Conservation (phyloP, 352 stramenopile genomes). For the Pythium brachiatum region DNA sequence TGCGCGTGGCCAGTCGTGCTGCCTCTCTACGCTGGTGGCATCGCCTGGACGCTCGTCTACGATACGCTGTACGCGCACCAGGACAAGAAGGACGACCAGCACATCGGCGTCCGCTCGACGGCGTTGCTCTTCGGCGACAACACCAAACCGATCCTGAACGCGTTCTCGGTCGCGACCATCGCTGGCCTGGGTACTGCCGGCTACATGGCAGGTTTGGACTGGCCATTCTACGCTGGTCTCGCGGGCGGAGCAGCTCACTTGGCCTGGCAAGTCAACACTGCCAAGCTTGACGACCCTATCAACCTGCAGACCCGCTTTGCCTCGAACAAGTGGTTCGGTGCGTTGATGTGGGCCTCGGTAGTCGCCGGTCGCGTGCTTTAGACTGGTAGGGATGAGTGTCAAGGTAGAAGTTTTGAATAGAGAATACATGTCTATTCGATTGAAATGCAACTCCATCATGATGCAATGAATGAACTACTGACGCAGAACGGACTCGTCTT, state of each 20-base stretch:
- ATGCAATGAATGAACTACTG: background rate
- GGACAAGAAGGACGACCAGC: constrained; percentile 96
- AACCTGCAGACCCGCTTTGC: constrained; percentile 94
- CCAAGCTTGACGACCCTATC: constrained; percentile 91
- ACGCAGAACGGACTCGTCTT: constrained; percentile 23
- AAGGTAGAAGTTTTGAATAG: constrained; percentile 16
- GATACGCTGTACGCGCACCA: constrained; percentile 99
- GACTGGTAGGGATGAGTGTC: too few relatives aligned
- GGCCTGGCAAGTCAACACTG: constrained; percentile 96
- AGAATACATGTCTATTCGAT: constrained; percentile 12
- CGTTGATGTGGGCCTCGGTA: constrained; percentile 81
- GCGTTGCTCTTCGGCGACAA: constrained; percentile 94
- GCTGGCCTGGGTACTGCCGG: constrained; percentile 63
- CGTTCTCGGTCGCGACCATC: constrained; percentile 70
- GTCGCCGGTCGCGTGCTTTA: constrained; percentile 73
- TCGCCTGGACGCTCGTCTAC: constrained; percentile 99
- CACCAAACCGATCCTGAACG: constrained; percentile 92
- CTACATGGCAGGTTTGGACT: constrained; percentile 79
- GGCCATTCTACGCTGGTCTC: constrained; percentile 90
- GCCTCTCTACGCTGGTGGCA: constrained; percentile 93
- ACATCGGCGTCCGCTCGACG: constrained; percentile 95
- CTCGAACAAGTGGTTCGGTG: constrained; percentile 92
- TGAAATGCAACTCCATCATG: background rate
- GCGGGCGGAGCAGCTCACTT: constrained; percentile 89
- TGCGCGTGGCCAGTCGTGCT: constrained; percentile 87